Evolutionary conservation across 305 asterid species (phyloP).

Genomic region (Solanum hybrid): DNA sequence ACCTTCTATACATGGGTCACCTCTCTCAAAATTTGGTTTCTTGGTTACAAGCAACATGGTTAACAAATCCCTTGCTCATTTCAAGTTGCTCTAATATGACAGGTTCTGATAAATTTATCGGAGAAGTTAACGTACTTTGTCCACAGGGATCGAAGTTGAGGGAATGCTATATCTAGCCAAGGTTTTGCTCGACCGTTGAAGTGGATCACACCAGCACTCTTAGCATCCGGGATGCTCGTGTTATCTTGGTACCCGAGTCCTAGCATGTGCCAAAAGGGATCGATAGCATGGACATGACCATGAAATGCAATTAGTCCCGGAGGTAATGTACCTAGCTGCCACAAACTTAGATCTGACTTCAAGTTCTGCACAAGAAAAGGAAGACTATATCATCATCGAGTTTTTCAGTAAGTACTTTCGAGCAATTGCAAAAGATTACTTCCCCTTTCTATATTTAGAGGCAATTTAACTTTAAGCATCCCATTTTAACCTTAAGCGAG

Average conservation of each 20-base stretch:
- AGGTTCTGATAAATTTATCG: conserved; percentile 65
- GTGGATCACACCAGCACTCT: conserved; percentile 75
- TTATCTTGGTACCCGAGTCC: conserved; percentile 91
- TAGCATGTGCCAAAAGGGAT: conserved; percentile 91
- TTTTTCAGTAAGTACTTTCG: neutral
- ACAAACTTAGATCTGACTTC: conserved; percentile 82
- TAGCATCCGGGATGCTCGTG: conserved; percentile 56
- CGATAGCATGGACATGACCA: conserved; percentile 57
- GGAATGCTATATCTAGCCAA: conserved; percentile 92
- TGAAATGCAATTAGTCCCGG: conserved; percentile 88
- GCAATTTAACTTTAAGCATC: neutral
- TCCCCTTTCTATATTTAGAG: neutral
- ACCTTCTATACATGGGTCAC: conserved; percentile 17
- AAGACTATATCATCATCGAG: neutral
- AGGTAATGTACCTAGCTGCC: conserved; percentile 95
- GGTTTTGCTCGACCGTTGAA: conserved; percentile 97
- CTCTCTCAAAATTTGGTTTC: conserved; percentile 27
- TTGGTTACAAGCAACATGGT: conserved; percentile 33
- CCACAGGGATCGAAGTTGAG: conserved; percentile 71
- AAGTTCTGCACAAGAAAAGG: conserved; percentile 50
- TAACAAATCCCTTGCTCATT: conserved; percentile 9
- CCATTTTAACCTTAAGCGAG: neutral
- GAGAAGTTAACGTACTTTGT: conserved; percentile 71
- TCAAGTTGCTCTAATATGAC: conserved; percentile 65
- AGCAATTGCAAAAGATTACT: neutral